Evolutionary conservation across 768 basidiomycete genomes (phyloP), one percentile per base, ranked within the genome.

Genomic region (Suillus clintonianus): DNA sequence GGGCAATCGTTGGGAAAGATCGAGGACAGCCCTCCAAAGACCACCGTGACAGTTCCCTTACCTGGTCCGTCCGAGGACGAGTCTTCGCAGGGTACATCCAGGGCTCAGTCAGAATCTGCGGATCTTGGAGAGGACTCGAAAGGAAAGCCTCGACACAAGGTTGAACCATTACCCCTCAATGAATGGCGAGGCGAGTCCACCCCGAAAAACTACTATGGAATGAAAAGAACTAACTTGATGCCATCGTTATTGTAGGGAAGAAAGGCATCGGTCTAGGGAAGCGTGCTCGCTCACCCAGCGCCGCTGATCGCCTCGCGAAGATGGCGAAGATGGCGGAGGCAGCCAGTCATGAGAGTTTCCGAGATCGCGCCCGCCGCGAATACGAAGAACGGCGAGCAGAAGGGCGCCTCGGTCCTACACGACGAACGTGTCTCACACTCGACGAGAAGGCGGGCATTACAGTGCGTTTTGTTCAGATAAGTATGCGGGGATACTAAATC

Each of bases 301-400:
- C 85, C 14, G 78, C 85, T 10, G 89, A 89, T 62, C 83, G 90
- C 50, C 76, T 88, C 55, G 87, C 86, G 11, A 92, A 93, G 77
- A 88, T 91, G 82, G 89, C 87, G 0, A 89, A 80, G 73, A 80
- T 83, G 74, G 78, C 83, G 11, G 88, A 91, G 66, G 76, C 66
- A 5, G 77, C 80, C 60, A 78, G 77, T 22, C 84, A 87, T 53
- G 80, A 81, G 43, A 83, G 81, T 62, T 95, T 88, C 74, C 85
- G 92, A 51, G 87, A 89, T 69, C 85, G 91, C 51, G 82, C 88
- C 4, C 82, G 87, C 62, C 82, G 84, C 63, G 91, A 91, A 64
- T 94, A 91, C 70, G 88, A 91, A 70, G 89, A 91, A 63, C 82
- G 87, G 59, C 86, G 87, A 5, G 91, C 91, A 19, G 89, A 91